Percentiles rank a stretch among this genome's conserved stretches.
These are phyloP conservation scores for Botrytis elliptica DNA, from an alignment of 2,329 filamentous ascomycete species.

Conservation along the genomic window DNA sequence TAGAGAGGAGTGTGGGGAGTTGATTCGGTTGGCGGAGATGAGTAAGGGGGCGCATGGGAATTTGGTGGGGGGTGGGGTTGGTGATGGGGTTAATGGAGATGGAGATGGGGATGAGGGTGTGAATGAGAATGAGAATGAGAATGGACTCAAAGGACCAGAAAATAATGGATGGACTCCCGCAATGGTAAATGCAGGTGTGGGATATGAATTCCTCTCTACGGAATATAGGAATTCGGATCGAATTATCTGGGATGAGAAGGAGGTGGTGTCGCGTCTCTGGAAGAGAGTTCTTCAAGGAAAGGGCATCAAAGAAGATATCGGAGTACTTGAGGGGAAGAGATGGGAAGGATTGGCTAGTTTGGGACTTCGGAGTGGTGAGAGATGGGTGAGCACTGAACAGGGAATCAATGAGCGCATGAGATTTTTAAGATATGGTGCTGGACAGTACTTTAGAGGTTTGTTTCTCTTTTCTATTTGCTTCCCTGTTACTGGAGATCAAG, in stretches of 20 bases:
- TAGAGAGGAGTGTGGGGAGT: slow-evolving; percentile 1
- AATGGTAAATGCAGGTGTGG: slow-evolving; percentile 49
- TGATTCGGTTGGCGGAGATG: slow-evolving; percentile 17
- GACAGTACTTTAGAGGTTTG: slow-evolving; percentile 65
- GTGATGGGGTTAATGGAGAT: too few relatives aligned
- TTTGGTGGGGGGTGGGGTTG: background rate
- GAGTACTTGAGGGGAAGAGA: slow-evolving; percentile 36
- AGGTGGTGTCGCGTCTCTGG: slow-evolving; percentile 63
- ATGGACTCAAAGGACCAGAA: background rate
- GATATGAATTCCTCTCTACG: slow-evolving; percentile 55
- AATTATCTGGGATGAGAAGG: slow-evolving; percentile 70
- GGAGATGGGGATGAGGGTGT: background rate
- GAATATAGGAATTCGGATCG: slow-evolving; percentile 69
- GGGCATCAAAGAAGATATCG: slow-evolving; percentile 45
- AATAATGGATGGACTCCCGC: slow-evolving; percentile 16
- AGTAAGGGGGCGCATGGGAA: slow-evolving; percentile 16
- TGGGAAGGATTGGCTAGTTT: slow-evolving; percentile 40
- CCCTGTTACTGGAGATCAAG: too few relatives aligned
- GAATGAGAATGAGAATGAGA: background rate
- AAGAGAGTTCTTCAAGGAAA: slow-evolving; percentile 52
- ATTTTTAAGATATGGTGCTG: slow-evolving; percentile 69
- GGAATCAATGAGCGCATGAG: slow-evolving; percentile 71
- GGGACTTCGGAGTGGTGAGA: slow-evolving; percentile 25
- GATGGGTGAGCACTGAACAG: slow-evolving; percentile 27
- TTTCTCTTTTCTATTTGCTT: background rate